Evolutionary conservation across 768 basidiomycete species (phyloP), one percentile per base, ranked within the genome.

Genomic region (Mycena vitilis): DNA sequence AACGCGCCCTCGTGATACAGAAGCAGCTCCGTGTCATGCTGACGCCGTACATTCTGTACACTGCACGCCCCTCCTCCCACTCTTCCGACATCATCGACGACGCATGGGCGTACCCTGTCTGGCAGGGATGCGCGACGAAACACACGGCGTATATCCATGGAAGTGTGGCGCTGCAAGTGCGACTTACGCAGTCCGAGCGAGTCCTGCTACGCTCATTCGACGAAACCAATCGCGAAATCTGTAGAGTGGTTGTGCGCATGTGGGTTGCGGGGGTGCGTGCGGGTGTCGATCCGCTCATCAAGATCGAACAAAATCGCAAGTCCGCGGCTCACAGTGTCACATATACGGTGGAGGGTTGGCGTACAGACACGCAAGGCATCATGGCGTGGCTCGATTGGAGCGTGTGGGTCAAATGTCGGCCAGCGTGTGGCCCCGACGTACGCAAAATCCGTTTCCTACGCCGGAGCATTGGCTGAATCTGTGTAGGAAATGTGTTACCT

Each of bases 141-240:
- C 54, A 62, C 51, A 70, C 69, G 6, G 52, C 40, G 8, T 20
- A 59, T 30, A 64, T 64, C 13, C 58, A 54, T 15, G 1, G n/a
- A 9, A 59, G 4, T 20, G 51, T 55, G 7, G 22, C 23, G 36
- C n/a, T 67, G n/a, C 36, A 10, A 22, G 5, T 38, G 5, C 51
- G 52, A 38, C 55, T 69, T 11, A 70, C 64, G 23, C 1, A 38
- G 4, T 63, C 61, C 5, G 69, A 70, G 12, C 36, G 23, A 4
- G 3, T 63, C 1, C 54, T 70, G 2, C 20, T 70, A 2, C 12
- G 47, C 15, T 59, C 69, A 2, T 15, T 63, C 16, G 60, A 66
- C 34, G 64, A 16, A 9, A 63, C 61, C 1, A 70, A 52, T 37
- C 63, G 65, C 48, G 69, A 70, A 54, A 70, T 70, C n/a, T 70